Evolutionary conservation across 176 grass and related monocot genomes (phyloP), one percentile per base, ranked within the genome.

Genomic region (Elymus sibiricus): DNA sequence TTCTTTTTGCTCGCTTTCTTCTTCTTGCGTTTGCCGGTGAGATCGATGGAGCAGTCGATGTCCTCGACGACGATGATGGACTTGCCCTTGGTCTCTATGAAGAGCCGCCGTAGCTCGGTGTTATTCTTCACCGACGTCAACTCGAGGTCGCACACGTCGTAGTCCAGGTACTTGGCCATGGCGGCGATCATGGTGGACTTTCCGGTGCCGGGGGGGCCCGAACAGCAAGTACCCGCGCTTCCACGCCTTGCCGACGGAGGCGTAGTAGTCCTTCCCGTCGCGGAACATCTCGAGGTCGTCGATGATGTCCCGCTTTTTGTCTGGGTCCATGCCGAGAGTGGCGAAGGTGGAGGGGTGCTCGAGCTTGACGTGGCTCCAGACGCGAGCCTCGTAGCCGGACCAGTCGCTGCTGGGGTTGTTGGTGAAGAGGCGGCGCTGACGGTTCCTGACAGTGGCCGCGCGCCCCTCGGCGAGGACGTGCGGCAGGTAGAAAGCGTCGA

Each of bases 101-200:
- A 75, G 42, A 75, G 72, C 72, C 72, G 28, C 7, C 72, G 72
- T 19, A 75, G 72, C 72, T 75, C 72, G 14, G 72, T 75, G 42
- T 75, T 75, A 25, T 29, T 75, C 72, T 75, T 75, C 7, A 49
- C 72, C 72, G 72, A 26, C 42, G 72, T 75, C 3, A 75, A 43
- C 43, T 75, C 72, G 14, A 75, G 43, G 72, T 97, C 92, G 37
- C 94, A 94, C 37, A 92, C 79, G 27, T 94, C 90, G 75, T 97
- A 97, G 25, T 94, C 83, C 22, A 97, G 68, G 72, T 85, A 90
- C 76, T 94, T 94, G 39, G 94, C 94, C 5, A 97, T 97, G 53
- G 94, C 92, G 9, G 87, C 82, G 77, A 97, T 94, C 92, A 94
- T 94, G 82, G 92, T 88, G 43, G 94, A 97, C 75, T 97, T 97